Evolutionary conservation across 768 basidiomycete species (phyloP).

Genomic region (Rhizopogon sp.): DNA sequence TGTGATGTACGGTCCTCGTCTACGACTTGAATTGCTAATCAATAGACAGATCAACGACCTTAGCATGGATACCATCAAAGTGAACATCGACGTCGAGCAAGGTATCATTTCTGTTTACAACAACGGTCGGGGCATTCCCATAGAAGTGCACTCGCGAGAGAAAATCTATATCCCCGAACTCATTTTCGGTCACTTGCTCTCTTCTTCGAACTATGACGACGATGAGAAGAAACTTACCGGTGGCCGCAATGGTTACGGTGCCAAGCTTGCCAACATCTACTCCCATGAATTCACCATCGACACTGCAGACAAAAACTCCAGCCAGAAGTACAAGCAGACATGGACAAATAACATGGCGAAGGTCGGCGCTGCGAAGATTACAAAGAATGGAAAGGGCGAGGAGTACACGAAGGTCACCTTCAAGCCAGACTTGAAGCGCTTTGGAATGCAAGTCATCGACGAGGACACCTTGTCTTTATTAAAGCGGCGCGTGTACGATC

Average conservation of each 20-base stretch:
- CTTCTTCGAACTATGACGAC: slow-evolving; percentile 97
- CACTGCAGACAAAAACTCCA: slow-evolving; percentile 82
- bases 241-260: slow-evolving; percentile 97
- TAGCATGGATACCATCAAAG: slow-evolving; percentile 87
- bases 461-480: slow-evolving; percentile 86
- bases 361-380: slow-evolving; percentile 88
- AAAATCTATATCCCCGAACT: slow-evolving; percentile 95
- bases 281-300: slow-evolving; percentile 95
- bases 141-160: slow-evolving; percentile 91
- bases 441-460: slow-evolving; percentile 90
- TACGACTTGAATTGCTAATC: neutral
- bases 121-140: slow-evolving; percentile 94
- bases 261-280: slow-evolving; percentile 97
- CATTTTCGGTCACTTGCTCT: slow-evolving; percentile 93
- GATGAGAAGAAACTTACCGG: slow-evolving; percentile 98
- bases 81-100: slow-evolving; percentile 79
- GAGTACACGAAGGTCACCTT: slow-evolving; percentile 94
- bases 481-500: slow-evolving; percentile 91
- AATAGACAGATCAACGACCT: slow-evolving; percentile 77
- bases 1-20: slow-evolving; percentile 24
- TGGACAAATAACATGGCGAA: slow-evolving; percentile 93
- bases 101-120: slow-evolving; percentile 90
- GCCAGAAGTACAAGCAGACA: slow-evolving; percentile 91
- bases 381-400: slow-evolving; percentile 80
- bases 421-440: slow-evolving; percentile 85